Evolutionary conservation across 2,329 filamentous ascomycete genomes (phyloP).

Genomic region (Xylaria sp.): DNA sequence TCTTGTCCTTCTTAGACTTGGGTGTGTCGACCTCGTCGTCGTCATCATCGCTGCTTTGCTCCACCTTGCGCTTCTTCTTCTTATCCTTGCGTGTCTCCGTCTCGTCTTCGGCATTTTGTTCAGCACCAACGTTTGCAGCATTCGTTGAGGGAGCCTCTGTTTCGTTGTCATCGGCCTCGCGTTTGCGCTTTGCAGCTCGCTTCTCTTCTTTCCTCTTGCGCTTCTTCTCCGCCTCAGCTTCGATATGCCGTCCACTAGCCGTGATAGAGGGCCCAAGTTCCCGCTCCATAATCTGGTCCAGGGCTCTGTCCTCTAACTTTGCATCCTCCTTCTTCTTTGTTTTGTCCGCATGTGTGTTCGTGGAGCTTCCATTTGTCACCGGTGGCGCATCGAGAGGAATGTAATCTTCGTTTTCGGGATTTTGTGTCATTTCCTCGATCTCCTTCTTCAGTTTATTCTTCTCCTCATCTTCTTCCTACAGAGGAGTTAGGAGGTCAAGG

Average conservation of each 20-base stretch:
- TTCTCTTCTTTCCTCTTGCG: conserved; percentile 51
- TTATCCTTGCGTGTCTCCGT: conserved; percentile 42
- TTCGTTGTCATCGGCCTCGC: conserved; percentile 41
- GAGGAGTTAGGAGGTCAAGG: conserved; percentile 12
- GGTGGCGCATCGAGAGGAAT: conserved; percentile 38
- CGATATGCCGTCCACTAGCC: conserved; percentile 23
- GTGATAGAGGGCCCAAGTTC: conserved; percentile 34
- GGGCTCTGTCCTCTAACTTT: conserved; percentile 27
- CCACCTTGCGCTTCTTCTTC: conserved; percentile 48
- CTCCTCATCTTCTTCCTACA: conserved; percentile 44
- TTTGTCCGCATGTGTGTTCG: conserved; percentile 13
- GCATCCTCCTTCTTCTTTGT: conserved; percentile 24
- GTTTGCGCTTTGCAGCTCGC: conserved; percentile 51
- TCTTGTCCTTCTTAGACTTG: conserved; percentile 31
- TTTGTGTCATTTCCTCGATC: conserved; percentile 37
- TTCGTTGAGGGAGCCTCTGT: conserved; percentile 32
- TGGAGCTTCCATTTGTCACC: not conserved
- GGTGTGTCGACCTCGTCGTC: conserved; percentile 37
- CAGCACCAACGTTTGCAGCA: conserved; percentile 30
- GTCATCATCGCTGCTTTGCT: conserved; percentile 36
- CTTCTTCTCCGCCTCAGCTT: conserved; percentile 47
- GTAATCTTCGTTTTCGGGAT: conserved; percentile 41
- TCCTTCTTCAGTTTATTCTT: conserved; percentile 43
- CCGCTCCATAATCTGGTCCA: conserved; percentile 39
- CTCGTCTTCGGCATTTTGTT: conserved; percentile 31